phyloP scores from a whole-genome alignment of 495 filamentous ascomycete genomes.

The Halenospora varia region DNA sequence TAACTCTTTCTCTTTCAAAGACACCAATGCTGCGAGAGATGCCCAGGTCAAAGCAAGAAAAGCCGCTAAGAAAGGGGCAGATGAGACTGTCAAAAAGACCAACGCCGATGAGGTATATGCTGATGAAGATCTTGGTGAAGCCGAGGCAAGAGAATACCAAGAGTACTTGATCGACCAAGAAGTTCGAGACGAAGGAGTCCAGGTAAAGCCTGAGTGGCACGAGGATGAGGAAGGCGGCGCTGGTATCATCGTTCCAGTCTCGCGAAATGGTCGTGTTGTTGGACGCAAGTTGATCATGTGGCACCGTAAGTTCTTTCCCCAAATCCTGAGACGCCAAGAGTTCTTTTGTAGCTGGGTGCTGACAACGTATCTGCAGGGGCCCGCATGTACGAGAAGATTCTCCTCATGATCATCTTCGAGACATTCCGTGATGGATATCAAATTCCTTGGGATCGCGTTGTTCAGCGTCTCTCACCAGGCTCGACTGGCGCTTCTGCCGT shows the following conservation, averaged over 20 bases:
- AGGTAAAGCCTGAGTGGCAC: too few relatives aligned
- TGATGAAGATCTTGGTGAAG: neutral
- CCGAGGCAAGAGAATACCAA: too few relatives aligned
- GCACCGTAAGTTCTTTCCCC: constrained; percentile 26
- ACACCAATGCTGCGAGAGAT: too few relatives aligned
- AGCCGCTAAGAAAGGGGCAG: neutral
- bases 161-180: too few relatives aligned
- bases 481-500: constrained; percentile 24
- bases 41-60: too few relatives aligned
- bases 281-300: constrained; percentile 32
- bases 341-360: constrained; percentile 1
- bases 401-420: constrained; percentile 31
- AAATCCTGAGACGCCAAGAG: neutral
- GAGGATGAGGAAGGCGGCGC: too few relatives aligned
- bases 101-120: constrained; percentile 4
- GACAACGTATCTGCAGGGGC: constrained; percentile 23
- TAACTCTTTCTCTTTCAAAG: too few relatives aligned
- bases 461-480: constrained; percentile 31
- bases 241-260: too few relatives aligned
- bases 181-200: too few relatives aligned
- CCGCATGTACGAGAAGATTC: constrained; percentile 35
- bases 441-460: constrained; percentile 31
- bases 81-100: neutral
- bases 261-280: constrained; percentile 29
- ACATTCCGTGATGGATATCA: constrained; percentile 18